A percentile compares a stretch with the other conserved stretches of the same genome.
Conservation (phyloP, 257 asterid genomes). For the Craterostigma plantagineum region DNA sequence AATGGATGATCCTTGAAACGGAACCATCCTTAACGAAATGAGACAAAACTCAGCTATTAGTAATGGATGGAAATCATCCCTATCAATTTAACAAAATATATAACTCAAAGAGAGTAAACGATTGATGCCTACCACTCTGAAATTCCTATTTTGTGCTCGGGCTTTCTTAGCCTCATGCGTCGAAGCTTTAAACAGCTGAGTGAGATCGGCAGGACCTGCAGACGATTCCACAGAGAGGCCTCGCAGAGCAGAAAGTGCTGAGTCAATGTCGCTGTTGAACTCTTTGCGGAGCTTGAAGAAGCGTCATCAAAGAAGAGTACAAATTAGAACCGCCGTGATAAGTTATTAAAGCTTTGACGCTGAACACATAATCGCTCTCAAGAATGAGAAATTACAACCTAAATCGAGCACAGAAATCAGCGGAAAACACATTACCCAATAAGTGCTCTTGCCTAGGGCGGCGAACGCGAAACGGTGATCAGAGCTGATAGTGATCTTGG, state of each 20-base stretch:
- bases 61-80: too few relatives aligned
- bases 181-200: constrained; percentile 70
- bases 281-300: constrained; percentile 67
- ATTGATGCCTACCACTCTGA: constrained; percentile 74
- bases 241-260: constrained; percentile 48
- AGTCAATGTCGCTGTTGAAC: constrained; percentile 67
- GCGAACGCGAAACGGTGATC: constrained; percentile 81
- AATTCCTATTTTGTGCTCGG: constrained; percentile 59
- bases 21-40: too few relatives aligned
- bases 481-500: constrained; percentile 71
- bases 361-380: too few relatives aligned
- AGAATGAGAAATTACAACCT: too few relatives aligned
- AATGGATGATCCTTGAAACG: too few relatives aligned
- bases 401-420: too few relatives aligned
- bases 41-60: too few relatives aligned
- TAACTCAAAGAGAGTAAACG: too few relatives aligned
- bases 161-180: constrained; percentile 88
- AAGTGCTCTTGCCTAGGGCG: constrained; percentile 44
- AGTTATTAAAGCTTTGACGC: too few relatives aligned
- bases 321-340: constrained; percentile 9
- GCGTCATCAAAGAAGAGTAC: too few relatives aligned
- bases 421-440: too few relatives aligned
- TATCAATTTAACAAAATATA: too few relatives aligned
- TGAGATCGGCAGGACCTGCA: constrained; percentile 56
- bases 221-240: constrained; percentile 44